These are phyloP conservation scores for Monosporozyma solicola DNA, from an alignment of 805 yeast species.

Conservation along the genomic window DNA sequence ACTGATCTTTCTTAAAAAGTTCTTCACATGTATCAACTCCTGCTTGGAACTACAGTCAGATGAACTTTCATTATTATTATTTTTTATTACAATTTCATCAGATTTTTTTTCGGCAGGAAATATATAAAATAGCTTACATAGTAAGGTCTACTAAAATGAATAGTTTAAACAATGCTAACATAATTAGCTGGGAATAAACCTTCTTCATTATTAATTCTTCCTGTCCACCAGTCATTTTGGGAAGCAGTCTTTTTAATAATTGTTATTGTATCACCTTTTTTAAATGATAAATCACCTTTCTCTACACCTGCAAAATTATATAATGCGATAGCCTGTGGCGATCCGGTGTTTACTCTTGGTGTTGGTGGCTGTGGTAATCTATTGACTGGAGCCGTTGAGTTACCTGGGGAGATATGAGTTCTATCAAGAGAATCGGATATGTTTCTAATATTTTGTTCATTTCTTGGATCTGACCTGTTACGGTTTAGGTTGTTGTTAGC, in stretches of 20 bases:
- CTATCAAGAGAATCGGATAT: not conserved
- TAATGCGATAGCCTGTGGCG: conserved; percentile 61
- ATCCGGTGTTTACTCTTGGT: not conserved
- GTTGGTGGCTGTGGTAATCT: conserved; percentile 1
- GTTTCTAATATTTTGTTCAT: not conserved
- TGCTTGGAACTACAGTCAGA: too few relatives aligned
- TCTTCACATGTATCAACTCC: too few relatives aligned
- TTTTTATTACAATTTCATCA: too few relatives aligned
- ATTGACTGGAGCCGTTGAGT: not conserved
- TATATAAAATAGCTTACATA: not conserved
- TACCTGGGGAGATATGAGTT: not conserved
- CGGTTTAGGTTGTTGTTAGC: not conserved
- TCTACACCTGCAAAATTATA: conserved; percentile 88
- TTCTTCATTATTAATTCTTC: conserved; percentile 68
- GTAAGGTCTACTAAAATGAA: not conserved
- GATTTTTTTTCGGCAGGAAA: not conserved
- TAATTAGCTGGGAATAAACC: conserved; percentile 98
- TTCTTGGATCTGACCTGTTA: not conserved
- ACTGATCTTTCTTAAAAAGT: too few relatives aligned
- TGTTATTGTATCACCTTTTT: conserved; percentile 88
- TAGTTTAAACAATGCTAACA: conserved; percentile 51
- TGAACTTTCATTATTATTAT: too few relatives aligned
- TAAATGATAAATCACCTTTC: conserved; percentile 85
- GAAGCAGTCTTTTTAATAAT: conserved; percentile 80
- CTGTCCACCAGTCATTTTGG: conserved; percentile 98